Conservation (phyloP, 768 basidiomycete genomes). For the Leucosporidium scottii region DNA sequence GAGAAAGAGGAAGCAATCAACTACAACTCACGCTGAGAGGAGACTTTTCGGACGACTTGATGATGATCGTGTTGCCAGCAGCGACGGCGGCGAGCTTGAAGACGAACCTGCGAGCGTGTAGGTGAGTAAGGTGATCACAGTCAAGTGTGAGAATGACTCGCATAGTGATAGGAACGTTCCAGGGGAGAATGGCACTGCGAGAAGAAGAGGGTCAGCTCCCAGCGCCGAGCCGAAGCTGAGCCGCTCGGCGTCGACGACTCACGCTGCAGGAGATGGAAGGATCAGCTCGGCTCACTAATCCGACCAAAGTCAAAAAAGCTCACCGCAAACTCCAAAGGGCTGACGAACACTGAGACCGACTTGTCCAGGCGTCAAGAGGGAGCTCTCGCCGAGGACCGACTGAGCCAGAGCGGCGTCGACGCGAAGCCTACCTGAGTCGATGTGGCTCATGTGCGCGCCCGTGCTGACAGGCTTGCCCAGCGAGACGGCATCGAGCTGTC, state of each 20-base stretch:
- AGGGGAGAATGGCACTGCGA: constrained; percentile 12
- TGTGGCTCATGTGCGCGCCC: neutral
- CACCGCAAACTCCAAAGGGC: constrained; percentile 28
- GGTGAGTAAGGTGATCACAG: too few species aligned
- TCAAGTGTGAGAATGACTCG: neutral
- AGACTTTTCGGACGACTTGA: constrained; percentile 34
- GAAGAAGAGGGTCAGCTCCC: neutral
- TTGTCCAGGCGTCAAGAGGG: constrained; percentile 17
- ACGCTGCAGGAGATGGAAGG: neutral
- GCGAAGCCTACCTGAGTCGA: neutral
- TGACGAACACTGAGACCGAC: constrained; percentile 21
- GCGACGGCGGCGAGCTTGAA: constrained; percentile 34
- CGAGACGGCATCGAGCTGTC: constrained; percentile 22
- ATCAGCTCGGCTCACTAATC: neutral
- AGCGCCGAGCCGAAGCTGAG: too few species aligned
- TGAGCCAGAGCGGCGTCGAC: constrained; percentile 6
- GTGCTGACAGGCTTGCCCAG: constrained; percentile 10
- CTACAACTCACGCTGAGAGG: constrained; percentile 4
- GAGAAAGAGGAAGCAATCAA: too few species aligned
- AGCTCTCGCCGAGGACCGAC: constrained; percentile 15
- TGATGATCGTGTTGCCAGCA: constrained; percentile 35
- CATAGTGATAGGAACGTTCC: constrained; percentile 35
- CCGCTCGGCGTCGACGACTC: too few species aligned
- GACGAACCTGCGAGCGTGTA: neutral
- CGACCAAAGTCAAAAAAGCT: neutral